Evolutionary conservation across 768 basidiomycete genomes (phyloP).

Genomic region (Suillus subalutaceus): DNA sequence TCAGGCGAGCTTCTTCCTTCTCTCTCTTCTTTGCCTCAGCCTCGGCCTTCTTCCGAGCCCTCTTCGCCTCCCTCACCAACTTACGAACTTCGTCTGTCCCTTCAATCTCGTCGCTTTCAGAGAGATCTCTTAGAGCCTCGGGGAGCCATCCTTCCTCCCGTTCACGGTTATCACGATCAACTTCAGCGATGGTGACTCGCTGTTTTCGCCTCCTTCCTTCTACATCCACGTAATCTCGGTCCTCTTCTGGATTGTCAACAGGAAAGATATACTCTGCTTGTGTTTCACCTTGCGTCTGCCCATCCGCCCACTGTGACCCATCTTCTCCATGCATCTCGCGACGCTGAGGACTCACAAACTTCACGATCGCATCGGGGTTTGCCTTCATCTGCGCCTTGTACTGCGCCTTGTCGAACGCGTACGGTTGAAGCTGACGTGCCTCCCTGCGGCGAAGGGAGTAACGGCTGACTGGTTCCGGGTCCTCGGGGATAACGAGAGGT

Average conservation of each 20-base stretch:
- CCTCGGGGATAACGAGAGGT: conserved; percentile 18
- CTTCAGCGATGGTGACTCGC: conserved; percentile 6
- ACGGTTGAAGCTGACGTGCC: conserved; percentile 62
- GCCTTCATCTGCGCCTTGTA: conserved; percentile 55
- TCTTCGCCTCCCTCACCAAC: conserved; percentile 38
- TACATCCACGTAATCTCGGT: conserved; percentile 29
- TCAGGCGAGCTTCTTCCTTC: conserved; percentile 17
- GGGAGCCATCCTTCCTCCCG: conserved; percentile 31
- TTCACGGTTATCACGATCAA: conserved; percentile 4
- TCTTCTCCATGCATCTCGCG: conserved; percentile 25
- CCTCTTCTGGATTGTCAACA: conserved; percentile 24
- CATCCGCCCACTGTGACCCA: conserved; percentile 32
- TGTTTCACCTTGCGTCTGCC: conserved; percentile 16
- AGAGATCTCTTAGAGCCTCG: conserved; percentile 39
- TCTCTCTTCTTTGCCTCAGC: conserved; percentile 23
- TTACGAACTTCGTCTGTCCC: conserved; percentile 29
- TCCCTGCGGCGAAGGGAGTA: conserved; percentile 62
- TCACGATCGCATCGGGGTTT: conserved; percentile 72
- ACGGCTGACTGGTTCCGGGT: conserved; percentile 30
- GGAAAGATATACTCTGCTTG: conserved; percentile 33
- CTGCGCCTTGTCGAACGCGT: conserved; percentile 51
- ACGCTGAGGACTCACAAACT: conserved; percentile 40
- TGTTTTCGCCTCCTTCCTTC: conserved; percentile 18
- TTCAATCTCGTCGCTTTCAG: conserved; percentile 48
- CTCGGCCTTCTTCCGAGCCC: conserved; percentile 28